Percentiles rank a stretch among this genome's conserved stretches.
phyloP scores from a whole-genome alignment of 208 protist species.

The Herpetomonas muscarum region DNA sequence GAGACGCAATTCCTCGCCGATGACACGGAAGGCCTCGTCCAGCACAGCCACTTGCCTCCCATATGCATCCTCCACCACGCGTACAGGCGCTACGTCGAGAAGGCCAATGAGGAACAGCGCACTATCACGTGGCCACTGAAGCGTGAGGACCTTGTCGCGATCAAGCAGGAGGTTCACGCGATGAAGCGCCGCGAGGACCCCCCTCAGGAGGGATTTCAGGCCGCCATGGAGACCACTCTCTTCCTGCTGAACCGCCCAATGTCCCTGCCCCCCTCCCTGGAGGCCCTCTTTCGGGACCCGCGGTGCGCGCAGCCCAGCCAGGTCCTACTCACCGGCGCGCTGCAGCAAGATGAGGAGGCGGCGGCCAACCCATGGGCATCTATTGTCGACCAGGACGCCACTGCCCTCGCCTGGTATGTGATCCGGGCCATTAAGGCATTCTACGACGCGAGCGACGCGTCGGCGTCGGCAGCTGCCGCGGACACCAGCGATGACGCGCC shows the following conservation, averaged over 20 bases:
- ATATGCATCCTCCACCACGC: conserved; percentile 79
- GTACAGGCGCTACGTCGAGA: conserved; percentile 22
- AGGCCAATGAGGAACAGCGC: not conserved
- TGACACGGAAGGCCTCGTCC: conserved; percentile 15
- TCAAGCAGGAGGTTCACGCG: conserved; percentile 1
- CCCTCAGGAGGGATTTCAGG: conserved; percentile 49
- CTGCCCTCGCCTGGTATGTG: conserved; percentile 48
- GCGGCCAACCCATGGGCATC: no score
- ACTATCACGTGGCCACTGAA: conserved; percentile 13
- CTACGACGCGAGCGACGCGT: no score
- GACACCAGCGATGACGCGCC: no score
- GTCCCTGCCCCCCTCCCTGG: conserved; percentile 17
- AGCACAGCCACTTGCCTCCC: conserved; percentile 88
- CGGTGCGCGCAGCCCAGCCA: conserved; percentile 14
- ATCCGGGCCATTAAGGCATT: conserved; percentile 25
- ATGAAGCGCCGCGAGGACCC: conserved; percentile 21
- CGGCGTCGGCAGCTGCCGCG: no score
- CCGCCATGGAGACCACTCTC: conserved; percentile 53
- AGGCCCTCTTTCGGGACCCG: conserved; percentile 24
- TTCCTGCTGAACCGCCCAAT: conserved; percentile 37
- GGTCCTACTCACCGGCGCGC: not conserved
- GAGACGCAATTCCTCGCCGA: conserved; percentile 22
- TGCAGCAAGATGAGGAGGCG: not conserved
- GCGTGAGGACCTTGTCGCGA: conserved; percentile 9
- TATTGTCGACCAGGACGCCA: conserved; percentile 28